Evolutionary conservation across 179 eudicot genomes (phyloP).

Genomic region (Beta corolliflora): DNA sequence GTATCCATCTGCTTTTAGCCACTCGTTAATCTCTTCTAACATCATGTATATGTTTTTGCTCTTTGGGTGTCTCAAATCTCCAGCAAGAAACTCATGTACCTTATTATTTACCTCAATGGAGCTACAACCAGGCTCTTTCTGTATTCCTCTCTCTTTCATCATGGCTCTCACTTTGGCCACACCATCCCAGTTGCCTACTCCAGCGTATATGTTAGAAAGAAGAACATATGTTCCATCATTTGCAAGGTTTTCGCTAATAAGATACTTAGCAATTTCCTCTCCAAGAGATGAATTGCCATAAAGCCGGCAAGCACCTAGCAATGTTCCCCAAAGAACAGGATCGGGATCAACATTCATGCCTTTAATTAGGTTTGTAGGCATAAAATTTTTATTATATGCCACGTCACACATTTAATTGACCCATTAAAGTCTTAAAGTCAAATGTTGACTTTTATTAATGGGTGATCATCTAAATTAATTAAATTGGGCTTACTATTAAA

Average conservation of each 20-base stretch:
- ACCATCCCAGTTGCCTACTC: slow-evolving; percentile 57
- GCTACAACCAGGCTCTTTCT: slow-evolving; percentile 71
- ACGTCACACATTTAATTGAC: too few relatives aligned
- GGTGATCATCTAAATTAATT: too few relatives aligned
- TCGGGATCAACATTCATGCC: slow-evolving; percentile 48
- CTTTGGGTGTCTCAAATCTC: slow-evolving; percentile 64
- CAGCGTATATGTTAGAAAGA: slow-evolving; percentile 61
- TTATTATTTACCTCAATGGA: slow-evolving; percentile 60
- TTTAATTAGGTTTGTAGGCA: too few relatives aligned
- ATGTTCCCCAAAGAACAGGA: slow-evolving; percentile 55
- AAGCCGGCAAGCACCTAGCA: slow-evolving; percentile 61
- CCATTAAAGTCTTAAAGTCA: too few relatives aligned
- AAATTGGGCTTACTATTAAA: too few relatives aligned
- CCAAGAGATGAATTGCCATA: slow-evolving; percentile 51
- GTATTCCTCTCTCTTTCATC: slow-evolving; percentile 59
- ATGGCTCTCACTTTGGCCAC: slow-evolving; percentile 54
- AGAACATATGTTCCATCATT: slow-evolving; percentile 61
- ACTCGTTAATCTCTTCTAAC: slow-evolving; percentile 52
- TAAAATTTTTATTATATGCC: too few relatives aligned
- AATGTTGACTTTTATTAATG: too few relatives aligned
- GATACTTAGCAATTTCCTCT: slow-evolving; percentile 53
- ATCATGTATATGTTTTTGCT: slow-evolving; percentile 60
- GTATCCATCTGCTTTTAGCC: slow-evolving; percentile 51
- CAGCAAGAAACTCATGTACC: slow-evolving; percentile 74
- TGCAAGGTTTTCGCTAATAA: slow-evolving; percentile 44